These are phyloP conservation scores for Epichloe gansuensis DNA, from an alignment of 2,329 filamentous ascomycete species.

Conservation along the genomic window DNA sequence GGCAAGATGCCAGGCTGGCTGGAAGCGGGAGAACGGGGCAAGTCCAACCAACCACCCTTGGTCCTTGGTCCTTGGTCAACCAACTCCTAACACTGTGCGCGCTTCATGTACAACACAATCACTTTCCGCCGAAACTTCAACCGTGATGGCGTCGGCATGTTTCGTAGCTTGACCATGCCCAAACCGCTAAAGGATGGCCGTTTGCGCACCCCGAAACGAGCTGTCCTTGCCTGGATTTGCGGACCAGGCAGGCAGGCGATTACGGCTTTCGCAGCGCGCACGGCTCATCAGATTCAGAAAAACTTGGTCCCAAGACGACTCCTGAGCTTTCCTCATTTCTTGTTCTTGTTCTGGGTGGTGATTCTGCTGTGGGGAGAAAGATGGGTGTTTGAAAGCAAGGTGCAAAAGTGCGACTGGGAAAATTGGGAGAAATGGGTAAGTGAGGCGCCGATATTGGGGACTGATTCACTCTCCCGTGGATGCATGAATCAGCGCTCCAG, in stretches of 20 bases:
- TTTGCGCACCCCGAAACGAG: not conserved
- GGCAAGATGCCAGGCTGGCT: no score
- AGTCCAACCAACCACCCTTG: no score
- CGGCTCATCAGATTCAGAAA: slow-evolving; percentile 16
- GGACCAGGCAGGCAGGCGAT: slow-evolving; percentile 27
- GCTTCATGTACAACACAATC: no score
- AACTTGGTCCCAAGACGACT: slow-evolving; percentile 40
- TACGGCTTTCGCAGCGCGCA: slow-evolving; percentile 17
- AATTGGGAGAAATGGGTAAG: slow-evolving; percentile 89
- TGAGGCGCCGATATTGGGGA: not conserved
- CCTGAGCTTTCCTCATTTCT: slow-evolving; percentile 50
- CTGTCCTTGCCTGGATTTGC: slow-evolving; percentile 22
- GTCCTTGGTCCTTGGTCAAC: no score
- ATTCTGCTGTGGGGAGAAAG: slow-evolving; percentile 77
- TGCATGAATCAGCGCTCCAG: no score
- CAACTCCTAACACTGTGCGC: no score
- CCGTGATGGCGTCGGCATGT: slow-evolving; percentile 20
- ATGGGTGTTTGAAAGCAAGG: slow-evolving; percentile 57
- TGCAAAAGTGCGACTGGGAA: slow-evolving; percentile 66
- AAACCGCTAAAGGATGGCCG: slow-evolving; percentile 4
- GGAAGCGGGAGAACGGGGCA: no score
- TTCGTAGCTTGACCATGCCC: slow-evolving; percentile 4
- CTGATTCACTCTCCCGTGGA: no score
- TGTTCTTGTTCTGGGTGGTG: slow-evolving; percentile 63
- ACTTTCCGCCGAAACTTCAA: no score